Evolutionary conservation across 768 basidiomycete species (phyloP), one percentile per base, ranked within the genome.

Genomic region (Boletus sp.): DNA sequence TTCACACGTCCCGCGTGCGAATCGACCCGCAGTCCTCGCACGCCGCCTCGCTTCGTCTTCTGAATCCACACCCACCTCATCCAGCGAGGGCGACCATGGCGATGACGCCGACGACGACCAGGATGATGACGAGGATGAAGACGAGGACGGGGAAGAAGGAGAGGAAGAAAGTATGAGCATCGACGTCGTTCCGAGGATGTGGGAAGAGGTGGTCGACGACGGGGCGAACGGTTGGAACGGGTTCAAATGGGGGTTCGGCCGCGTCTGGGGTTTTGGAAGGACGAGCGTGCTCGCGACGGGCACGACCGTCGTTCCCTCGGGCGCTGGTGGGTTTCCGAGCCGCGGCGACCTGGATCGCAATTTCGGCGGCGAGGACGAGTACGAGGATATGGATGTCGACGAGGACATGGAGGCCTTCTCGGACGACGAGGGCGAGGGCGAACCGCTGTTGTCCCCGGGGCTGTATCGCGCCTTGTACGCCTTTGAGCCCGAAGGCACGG

Each of bases 401-500:
- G 77, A 75, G 2, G 74, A 73, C 7, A 76, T 75, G 15, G 78
- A 77, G 7, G 42, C 40, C 1, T 52, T 59, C 35, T 57, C 47
- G 1, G 64, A 64, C 7, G 67, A 63, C 2, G 63, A 72, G 28
- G 67, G 54, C 33, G 70, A 69, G 28, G 61, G 61, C 29, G 70
- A 72, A 14, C 65, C 56, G 1, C 77, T 77, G 41, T 77, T 90
- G 2, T 72, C 77, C 20, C 87, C 91, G 0, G 92, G 92, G 0
- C 56, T 88, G 1, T 94, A 94, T 65, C 83, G 86, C 15, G 90
- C 92, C 8, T 12, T 91, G 69, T 94, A 87, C 60, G 78, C 84
- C 5, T 93, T 94, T 60, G 84, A 86, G 57, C 87, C 89, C 0
- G 89, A 92, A 64, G 87, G 90, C 2, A 83, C 83, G 17, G 87